These are phyloP conservation scores for Sutorius australiensis DNA, from an alignment of 768 basidiomycete genomes.

Conservation along the genomic window DNA sequence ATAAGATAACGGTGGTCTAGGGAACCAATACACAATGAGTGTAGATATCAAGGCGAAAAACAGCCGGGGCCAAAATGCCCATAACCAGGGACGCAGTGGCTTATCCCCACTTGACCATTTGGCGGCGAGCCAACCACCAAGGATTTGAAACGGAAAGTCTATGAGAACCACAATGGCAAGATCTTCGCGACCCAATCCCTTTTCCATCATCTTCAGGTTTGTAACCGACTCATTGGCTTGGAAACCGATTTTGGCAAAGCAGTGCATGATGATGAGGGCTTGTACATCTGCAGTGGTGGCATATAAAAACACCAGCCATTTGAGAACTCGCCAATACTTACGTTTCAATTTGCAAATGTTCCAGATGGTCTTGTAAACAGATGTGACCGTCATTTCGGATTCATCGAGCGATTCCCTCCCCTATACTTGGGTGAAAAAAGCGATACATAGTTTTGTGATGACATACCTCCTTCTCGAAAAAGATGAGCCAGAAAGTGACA, in stretches of 20 bases:
- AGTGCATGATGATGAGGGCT: slow-evolving; percentile 77
- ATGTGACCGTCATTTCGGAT: slow-evolving; percentile 84
- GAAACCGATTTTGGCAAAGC: slow-evolving; percentile 92
- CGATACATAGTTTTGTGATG: neutral
- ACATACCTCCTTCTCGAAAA: slow-evolving; percentile 84
- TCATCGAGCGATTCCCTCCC: slow-evolving; percentile 71
- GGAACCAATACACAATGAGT: slow-evolving; percentile 81
- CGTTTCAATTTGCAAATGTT: slow-evolving; percentile 87
- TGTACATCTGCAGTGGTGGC: slow-evolving; percentile 68
- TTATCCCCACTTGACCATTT: slow-evolving; percentile 82
- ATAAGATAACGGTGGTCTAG: slow-evolving; percentile 64
- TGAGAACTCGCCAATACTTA: slow-evolving; percentile 34
- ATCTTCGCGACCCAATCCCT: slow-evolving; percentile 93
- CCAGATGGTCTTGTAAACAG: slow-evolving; percentile 95
- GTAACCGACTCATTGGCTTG: slow-evolving; percentile 91
- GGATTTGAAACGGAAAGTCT: slow-evolving; percentile 96
- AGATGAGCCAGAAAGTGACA: slow-evolving; percentile 84
- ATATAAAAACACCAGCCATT: neutral
- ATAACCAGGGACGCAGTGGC: slow-evolving; percentile 83
- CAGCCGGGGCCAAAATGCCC: slow-evolving; percentile 87
- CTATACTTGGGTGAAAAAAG: slow-evolving; percentile 34
- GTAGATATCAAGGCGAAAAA: slow-evolving; percentile 68
- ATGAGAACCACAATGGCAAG: slow-evolving; percentile 92
- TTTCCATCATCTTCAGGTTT: slow-evolving; percentile 92
- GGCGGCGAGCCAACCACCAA: slow-evolving; percentile 92